Base-by-base conservation (phyloP, 345 rosid genomes). In the Eucalyptus curtisii region DNA sequence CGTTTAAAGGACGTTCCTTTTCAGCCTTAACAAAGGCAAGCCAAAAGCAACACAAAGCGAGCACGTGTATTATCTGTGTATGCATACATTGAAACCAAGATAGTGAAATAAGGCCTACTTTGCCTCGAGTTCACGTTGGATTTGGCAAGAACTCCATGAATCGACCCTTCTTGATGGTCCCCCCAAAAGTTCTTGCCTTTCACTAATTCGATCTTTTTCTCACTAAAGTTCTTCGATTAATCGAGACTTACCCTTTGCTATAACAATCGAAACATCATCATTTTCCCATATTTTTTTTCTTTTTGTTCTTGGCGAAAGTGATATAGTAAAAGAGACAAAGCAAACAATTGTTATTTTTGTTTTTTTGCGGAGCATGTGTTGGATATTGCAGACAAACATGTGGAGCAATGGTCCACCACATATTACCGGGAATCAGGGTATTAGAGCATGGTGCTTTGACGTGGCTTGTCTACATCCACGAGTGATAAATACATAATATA, bases 1-100 rank as follows among this genome's bases (percentile, higher is more conserved):
- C 61, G 5, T 55, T 22, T 55, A 55, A 55, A 55, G 61, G 61
- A 55, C 13, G 3, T 55, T 55, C 30, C 61, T 55, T 55, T 55
- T 55, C 61, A 55, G 86, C 64, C 86, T 88, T 89, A 45, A 47
- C 88, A 88, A 68, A 88, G 89, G 68, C 64, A 52, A 88, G 22
- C 66, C 6, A 49, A 49, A n/a, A 86, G 44, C 40, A 86, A 86
- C 37, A 2, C 8, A 37, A 15, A 86, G 42, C 14, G 12, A 10
- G 0, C 47, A 37, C n/a, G 10, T 7, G 10, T n/a, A n/a, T 14
- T 30, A 64, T 64, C 0, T 64, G 3, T n/a, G 37, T 14, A 13
- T 64, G 33, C 2, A 64, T 30, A 14, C 71, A 64, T 64, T 13
- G 71, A 64, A 64, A 64, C 4, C 27, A 37, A 71, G 81, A 20